Conservation (phyloP, 768 basidiomycete species). For the Infundibulicybe gibba region DNA sequence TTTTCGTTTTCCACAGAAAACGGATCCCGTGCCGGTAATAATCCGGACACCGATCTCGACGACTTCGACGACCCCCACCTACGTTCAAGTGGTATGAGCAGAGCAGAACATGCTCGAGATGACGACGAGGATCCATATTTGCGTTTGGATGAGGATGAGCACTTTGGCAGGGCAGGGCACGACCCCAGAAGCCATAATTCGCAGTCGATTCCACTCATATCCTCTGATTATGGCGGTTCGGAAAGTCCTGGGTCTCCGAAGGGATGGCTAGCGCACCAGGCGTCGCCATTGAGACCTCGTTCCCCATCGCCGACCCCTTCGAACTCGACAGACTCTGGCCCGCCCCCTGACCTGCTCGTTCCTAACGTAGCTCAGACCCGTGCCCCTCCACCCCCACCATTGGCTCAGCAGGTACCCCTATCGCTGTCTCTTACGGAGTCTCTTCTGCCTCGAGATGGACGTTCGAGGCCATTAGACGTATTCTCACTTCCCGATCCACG, state of each 20-base stretch:
- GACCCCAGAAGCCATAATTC: slow-evolving; percentile 22
- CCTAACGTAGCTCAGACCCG: slow-evolving; percentile 23
- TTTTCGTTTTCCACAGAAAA: slow-evolving; percentile 85
- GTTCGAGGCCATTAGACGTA: slow-evolving; percentile 57
- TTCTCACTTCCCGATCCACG: slow-evolving; percentile 79
- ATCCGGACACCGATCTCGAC: slow-evolving; percentile 52
- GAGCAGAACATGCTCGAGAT: slow-evolving; percentile 25
- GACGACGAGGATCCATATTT: slow-evolving; percentile 80
- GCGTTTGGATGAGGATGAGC: slow-evolving; percentile 65
- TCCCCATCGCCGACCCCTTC: slow-evolving; percentile 38
- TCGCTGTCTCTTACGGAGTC: slow-evolving; percentile 79
- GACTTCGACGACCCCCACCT: slow-evolving; percentile 80
- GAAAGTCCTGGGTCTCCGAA: slow-evolving; percentile 34
- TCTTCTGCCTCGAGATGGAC: slow-evolving; percentile 70
- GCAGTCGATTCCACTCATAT: slow-evolving; percentile 34
- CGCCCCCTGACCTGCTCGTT: slow-evolving; percentile 39
- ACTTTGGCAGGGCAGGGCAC: slow-evolving; percentile 25
- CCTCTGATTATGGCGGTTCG: slow-evolving; percentile 24
- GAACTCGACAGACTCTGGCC: slow-evolving; percentile 35
- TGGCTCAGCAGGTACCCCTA: slow-evolving; percentile 30
- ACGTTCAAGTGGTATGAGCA: slow-evolving; percentile 33
- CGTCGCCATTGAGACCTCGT: slow-evolving; percentile 51
- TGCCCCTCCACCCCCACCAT: slow-evolving; percentile 39
- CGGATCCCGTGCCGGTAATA: slow-evolving; percentile 48
- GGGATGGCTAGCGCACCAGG: slow-evolving; percentile 75